phyloP scores from a whole-genome alignment of 129 eudicot genomes.

The Heracleum sosnowskyi region DNA sequence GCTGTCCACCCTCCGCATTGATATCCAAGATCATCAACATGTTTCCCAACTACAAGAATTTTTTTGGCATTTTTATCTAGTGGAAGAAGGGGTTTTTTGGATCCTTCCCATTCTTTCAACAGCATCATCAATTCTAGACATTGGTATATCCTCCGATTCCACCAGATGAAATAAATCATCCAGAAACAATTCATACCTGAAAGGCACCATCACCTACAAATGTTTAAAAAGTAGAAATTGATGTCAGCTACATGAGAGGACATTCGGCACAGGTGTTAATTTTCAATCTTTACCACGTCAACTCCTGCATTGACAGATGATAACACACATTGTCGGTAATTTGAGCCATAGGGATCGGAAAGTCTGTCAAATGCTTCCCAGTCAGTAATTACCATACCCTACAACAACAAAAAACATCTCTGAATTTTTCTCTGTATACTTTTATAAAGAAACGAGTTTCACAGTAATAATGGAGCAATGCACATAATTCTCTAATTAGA shows the following conservation, averaged over 20 bases:
- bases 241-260: no score
- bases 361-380: no score
- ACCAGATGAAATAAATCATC: constrained; percentile 65
- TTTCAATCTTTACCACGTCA: no score
- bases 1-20: constrained; percentile 97
- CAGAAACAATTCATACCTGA: constrained; percentile 60
- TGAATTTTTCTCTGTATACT: not conserved
- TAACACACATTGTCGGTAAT: no score
- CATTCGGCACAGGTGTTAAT: no score
- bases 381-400: constrained; percentile 83
- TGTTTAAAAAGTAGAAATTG: no score
- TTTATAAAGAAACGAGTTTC: not conserved
- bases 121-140: constrained; percentile 87
- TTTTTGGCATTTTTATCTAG: constrained; percentile 52
- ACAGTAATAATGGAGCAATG: not conserved
- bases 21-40: constrained; percentile 92
- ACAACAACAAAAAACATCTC: constrained; percentile 19
- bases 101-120: constrained; percentile 89
- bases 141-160: constrained; percentile 68
- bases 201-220: constrained; percentile 94
- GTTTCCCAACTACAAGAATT: constrained; percentile 77
- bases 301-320: no score
- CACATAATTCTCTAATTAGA: not conserved
- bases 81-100: constrained; percentile 58
- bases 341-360: no score